Evolutionary conservation across 805 yeast species (phyloP).

Genomic region (Lachancea kluyveri): DNA sequence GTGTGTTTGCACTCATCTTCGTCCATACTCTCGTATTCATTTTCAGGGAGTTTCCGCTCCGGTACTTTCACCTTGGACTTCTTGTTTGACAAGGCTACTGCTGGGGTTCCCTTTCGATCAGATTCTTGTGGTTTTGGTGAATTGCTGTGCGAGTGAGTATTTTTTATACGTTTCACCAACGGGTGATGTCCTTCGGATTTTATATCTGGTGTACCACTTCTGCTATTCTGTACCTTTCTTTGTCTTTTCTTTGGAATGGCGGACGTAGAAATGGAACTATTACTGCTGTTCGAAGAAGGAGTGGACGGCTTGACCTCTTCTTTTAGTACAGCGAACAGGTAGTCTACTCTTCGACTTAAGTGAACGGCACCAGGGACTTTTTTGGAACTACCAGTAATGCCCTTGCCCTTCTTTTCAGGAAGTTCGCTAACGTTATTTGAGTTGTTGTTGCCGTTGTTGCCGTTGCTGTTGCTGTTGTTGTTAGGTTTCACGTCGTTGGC

Average conservation of each 20-base stretch:
- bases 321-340: constrained; percentile 61
- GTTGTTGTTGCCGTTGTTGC: constrained; percentile 1
- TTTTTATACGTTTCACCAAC: no score
- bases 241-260: constrained; percentile 26
- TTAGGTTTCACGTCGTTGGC: constrained; percentile 9
- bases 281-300: constrained; percentile 13
- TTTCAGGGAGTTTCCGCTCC: constrained; percentile 17
- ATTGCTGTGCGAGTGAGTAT: no score
- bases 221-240: constrained; percentile 25
- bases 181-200: no score
- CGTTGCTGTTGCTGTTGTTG: constrained; percentile 3
- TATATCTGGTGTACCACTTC: constrained; percentile 16
- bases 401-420: constrained; percentile 21
- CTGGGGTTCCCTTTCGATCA: no score
- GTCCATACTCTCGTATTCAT: constrained; percentile 75
- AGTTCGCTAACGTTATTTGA: no score
- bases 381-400: constrained; percentile 36
- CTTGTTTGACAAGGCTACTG: no score
- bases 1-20: constrained; percentile 57
- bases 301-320: constrained; percentile 42
- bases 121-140: no score
- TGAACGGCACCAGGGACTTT: constrained; percentile 91
- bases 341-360: constrained; percentile 85
- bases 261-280: constrained; percentile 15
- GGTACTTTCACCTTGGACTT: no score